These are phyloP conservation scores for Cystobasidium pallidum DNA, from an alignment of 1,284 basidiomycete species.

Conservation along the genomic window DNA sequence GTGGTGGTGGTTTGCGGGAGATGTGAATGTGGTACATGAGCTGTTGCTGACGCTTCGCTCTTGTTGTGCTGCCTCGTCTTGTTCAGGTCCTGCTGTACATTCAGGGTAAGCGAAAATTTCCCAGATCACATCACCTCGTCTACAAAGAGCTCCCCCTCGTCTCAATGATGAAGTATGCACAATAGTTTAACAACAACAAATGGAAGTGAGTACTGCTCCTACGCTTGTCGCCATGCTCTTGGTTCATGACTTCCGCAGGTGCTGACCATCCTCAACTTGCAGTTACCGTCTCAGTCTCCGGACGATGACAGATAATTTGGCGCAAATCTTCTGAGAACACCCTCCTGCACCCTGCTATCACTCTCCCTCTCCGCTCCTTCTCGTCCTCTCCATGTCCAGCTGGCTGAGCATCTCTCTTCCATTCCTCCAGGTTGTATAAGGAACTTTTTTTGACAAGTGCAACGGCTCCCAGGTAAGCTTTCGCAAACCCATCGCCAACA, in stretches of 20 bases:
- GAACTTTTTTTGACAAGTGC: not conserved
- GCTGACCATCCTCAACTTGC: not conserved
- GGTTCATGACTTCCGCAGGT: not conserved
- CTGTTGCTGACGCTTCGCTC: not conserved
- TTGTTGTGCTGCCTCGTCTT: not conserved
- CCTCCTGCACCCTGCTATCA: not conserved
- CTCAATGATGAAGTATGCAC: slow-evolving; percentile 45
- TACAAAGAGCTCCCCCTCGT: too few species aligned
- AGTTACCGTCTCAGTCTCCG: slow-evolving; percentile 44
- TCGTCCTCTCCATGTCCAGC: slow-evolving; percentile 11
- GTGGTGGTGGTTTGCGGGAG: not conserved
- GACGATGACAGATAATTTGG: slow-evolving; percentile 44
- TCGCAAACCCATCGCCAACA: not conserved
- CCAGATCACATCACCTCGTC: not conserved
- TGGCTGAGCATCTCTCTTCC: slow-evolving; percentile 3
- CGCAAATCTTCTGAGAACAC: slow-evolving; percentile 42
- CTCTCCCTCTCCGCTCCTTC: not conserved
- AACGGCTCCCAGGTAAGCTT: slow-evolving; percentile 3
- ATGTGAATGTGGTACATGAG: not conserved
- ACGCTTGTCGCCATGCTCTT: not conserved
- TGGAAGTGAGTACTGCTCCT: slow-evolving; percentile 40
- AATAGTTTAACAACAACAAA: slow-evolving; percentile 44
- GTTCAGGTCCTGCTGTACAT: slow-evolving; percentile 19
- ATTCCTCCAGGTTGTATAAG: not conserved
- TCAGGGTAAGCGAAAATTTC: slow-evolving; percentile 36